Percentiles rank a stretch among this genome's conserved stretches.
These are phyloP conservation scores for Hevea brasiliensis DNA, from an alignment of 345 rosid species.

Conservation along the genomic window DNA sequence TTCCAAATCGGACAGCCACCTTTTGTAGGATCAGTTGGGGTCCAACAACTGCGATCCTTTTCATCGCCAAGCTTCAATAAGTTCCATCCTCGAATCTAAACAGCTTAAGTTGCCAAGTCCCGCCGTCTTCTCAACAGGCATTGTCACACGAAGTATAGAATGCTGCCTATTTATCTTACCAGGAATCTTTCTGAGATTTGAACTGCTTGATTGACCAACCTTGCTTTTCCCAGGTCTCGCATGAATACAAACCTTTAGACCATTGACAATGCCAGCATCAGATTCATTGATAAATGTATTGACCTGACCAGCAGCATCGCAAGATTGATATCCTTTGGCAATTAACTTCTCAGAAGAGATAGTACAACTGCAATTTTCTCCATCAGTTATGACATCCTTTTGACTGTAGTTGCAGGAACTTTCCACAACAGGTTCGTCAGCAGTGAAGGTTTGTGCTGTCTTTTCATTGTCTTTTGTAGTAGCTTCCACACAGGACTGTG, in stretches of 20 bases:
- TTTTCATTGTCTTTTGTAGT: constrained; percentile 40
- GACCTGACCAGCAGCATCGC: constrained; percentile 12
- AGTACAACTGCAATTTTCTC: constrained; percentile 19
- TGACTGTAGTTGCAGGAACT: constrained; percentile 23
- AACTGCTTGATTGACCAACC: constrained; percentile 42
- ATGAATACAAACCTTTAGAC: constrained; percentile 10
- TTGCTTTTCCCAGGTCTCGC: constrained; percentile 25
- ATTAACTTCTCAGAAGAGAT: constrained; percentile 16
- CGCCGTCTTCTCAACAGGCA: constrained; percentile 37
- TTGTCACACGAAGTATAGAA: constrained; percentile 31
- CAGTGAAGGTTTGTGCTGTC: constrained; percentile 32
- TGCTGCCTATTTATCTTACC: constrained; percentile 29
- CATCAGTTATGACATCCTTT: constrained; percentile 31
- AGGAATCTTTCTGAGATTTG: constrained; percentile 30
- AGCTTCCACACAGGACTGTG: constrained; percentile 31
- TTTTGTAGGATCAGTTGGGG: constrained; percentile 12
- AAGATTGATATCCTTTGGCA: constrained; percentile 19
- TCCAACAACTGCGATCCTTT: constrained; percentile 7
- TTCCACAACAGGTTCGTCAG: constrained; percentile 44
- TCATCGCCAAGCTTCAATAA: constrained; percentile 48
- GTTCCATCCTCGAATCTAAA: constrained; percentile 60
- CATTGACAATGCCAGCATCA: constrained; percentile 16
- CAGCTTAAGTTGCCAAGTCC: constrained; percentile 58
- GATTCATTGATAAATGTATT: constrained; percentile 19
- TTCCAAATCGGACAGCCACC: constrained; percentile 1